Evolutionary conservation across 768 basidiomycete genomes (phyloP).

Genomic region (Tephrocybe sp.): DNA sequence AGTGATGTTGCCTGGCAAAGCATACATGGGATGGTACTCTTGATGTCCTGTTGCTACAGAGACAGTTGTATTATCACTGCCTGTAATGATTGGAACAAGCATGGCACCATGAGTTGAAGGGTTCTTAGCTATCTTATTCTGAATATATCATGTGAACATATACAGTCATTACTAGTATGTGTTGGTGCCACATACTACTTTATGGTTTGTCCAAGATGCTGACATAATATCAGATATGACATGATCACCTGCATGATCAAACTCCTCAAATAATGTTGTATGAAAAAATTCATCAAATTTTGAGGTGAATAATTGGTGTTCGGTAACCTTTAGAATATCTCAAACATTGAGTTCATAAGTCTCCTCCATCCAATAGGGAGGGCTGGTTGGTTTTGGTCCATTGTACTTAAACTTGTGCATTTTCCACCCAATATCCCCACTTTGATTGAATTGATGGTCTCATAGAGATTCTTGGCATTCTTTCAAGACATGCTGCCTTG

Average conservation of each 20-base stretch:
- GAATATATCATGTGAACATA: slow-evolving; percentile 3
- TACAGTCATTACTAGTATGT: slow-evolving; percentile 4
- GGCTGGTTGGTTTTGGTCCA: slow-evolving; percentile 17
- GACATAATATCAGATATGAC: slow-evolving; percentile 40
- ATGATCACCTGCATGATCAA: slow-evolving; percentile 12
- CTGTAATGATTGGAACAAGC: slow-evolving; percentile 29
- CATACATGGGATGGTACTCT: slow-evolving; percentile 37
- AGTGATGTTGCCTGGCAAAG: slow-evolving; percentile 26
- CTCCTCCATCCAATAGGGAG: slow-evolving; percentile 5
- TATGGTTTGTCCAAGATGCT: slow-evolving; percentile 32
- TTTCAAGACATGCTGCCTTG: slow-evolving; percentile 14
- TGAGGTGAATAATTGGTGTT: slow-evolving; percentile 7
- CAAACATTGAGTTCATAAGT: slow-evolving; percentile 6
- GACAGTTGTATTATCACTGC: slow-evolving; percentile 43
- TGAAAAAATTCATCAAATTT: slow-evolving; percentile 15
- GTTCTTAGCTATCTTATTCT: slow-evolving; percentile 29
- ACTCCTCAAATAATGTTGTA: slow-evolving; percentile 13
- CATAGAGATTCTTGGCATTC: slow-evolving; percentile 15
- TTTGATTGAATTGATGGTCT: slow-evolving; percentile 11
- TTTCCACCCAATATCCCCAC: slow-evolving; percentile 25
- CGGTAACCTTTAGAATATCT: slow-evolving; percentile 3
- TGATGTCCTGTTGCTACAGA: slow-evolving; percentile 40
- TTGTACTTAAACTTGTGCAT: slow-evolving; percentile 18
- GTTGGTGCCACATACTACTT: slow-evolving; percentile 32
- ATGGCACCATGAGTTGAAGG: slow-evolving; percentile 28